Evolutionary conservation across 257 asterid genomes (phyloP), one percentile per base, ranked within the genome.

Genomic region (Lavandula angustifolia): DNA sequence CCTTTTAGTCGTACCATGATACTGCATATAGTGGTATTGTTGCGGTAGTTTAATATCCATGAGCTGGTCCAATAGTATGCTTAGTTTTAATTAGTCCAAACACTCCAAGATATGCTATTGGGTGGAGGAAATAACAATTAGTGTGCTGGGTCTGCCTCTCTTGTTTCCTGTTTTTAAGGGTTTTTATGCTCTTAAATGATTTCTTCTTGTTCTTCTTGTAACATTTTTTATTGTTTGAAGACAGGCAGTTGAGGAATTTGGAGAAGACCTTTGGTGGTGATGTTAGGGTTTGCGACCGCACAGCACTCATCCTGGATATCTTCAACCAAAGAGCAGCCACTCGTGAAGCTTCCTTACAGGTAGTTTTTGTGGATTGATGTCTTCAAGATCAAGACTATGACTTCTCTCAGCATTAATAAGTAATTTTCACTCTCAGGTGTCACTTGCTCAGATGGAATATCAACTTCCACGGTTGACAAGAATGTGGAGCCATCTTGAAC

Each of bases 401-500:
- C 66, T 29, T 66, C 42, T 61, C 6, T 70, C 44, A 69, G 63
- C 55, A 35, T 63, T 77, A 52, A 76, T 55, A 8, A 64, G 60
- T 31, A 35, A 14, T 46, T 37, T 4, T 42, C 47, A 18, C 22
- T 62, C 63, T 64, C 78, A 89, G 99, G 99, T 89, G 63, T 77
- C 97, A 60, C 60, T 92, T 74, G 99, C 99, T 61, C 97, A 89
- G 79, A 89, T 92, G 99, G 97, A 89, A 68, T 92, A 92, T 80
- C 99, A 89, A 53, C 78, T 92, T 54, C 97, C 99, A 16, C 86
- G 99, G 47, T 73, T 89, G 69, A 92, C 99, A 56, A 86, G 76
- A 80, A 89, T 92, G 99, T 92, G 99, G 99, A 73, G 84, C 51
- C 99, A 92, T 63, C 97, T 92, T 72, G 99, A 92, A 83, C 94